Conservation (phyloP, 192 early-diverging fungal species). For the Backusella liffmaniae region DNA sequence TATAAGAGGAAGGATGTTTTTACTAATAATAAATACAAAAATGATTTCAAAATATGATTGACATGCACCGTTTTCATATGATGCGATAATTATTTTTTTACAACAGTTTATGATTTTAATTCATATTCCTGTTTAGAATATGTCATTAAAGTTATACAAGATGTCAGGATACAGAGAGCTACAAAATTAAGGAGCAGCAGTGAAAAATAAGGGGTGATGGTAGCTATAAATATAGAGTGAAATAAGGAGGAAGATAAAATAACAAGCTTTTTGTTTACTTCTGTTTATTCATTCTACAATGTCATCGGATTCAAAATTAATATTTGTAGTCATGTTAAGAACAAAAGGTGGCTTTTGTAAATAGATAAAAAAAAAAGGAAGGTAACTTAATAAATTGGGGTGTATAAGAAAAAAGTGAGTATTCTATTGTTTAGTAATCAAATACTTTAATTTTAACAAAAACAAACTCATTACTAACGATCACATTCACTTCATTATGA, state of each 20-base stretch:
- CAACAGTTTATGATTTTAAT: not conserved
- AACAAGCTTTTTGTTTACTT: not conserved
- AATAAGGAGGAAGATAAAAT: not conserved
- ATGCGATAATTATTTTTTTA: not conserved
- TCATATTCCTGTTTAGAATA: not conserved
- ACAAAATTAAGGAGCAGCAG: not conserved
- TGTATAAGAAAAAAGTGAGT: too few relatives aligned
- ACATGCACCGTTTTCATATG: not conserved
- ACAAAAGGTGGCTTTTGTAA: not conserved
- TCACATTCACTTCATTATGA: not conserved
- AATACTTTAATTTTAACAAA: too few relatives aligned
- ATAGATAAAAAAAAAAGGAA: not conserved
- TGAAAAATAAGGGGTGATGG: not conserved
- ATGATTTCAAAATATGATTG: not conserved
- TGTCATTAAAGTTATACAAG: not conserved
- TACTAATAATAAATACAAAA: not conserved
- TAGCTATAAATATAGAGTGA: not conserved
- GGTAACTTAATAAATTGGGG: not conserved
- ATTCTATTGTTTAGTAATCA: too few relatives aligned
- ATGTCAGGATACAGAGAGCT: not conserved
- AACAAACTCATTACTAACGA: too few relatives aligned
- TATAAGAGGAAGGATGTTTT: not conserved
- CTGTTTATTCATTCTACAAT: not conserved
- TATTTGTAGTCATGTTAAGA: not conserved
- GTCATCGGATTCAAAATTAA: slow-evolving; percentile 3